Base-by-base conservation (phyloP, 306 rosid species). In the Cicer yamashitae region DNA sequence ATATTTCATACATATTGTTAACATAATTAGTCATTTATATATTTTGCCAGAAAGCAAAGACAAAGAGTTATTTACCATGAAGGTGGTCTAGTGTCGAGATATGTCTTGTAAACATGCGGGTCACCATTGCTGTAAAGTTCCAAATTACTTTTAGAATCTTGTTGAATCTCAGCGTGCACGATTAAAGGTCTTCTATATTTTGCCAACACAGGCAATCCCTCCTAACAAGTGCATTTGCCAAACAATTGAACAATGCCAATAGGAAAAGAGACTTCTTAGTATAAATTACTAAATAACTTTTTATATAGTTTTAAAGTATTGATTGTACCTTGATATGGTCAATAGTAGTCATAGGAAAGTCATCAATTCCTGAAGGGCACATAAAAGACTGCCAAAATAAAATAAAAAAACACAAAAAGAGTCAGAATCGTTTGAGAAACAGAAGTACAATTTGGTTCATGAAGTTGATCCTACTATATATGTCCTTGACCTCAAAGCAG, bases 331-430 rank as follows among this genome's bases (percentile, higher is more conserved):
- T 91, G 81, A 94, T 91, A 74, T 94, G 96, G 73, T 79, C 87
- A 86, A 79, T 81, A 50, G 89, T 89, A 73, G 94, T 79, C 98
- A 94, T 91, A 10, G 98, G 96, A 77, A 94, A 94, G 84, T 94
- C 98, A 43, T 88, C 1, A 81, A 94, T 91, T 83, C 98, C 98
- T 1, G 98, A 94, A 77, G 98, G 98, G 78, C 96, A 91, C 98
- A 94, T 91, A 75, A 94, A 94, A 63, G 97, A 88, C 98, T 94
- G 70, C 90, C 82, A 85, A 78, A 67, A 60, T 14, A 60, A 59
- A 15, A 3, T 20, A 30, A 8, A 38, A 70, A 41, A 51, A 53
- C 44, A 11, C 39, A 62, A 68, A 67, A 51, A 17, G 71, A 47
- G 54, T 20, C 54, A 82, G 30, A 30, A 30, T 30, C 3, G 37